Base-by-base conservation (phyloP, 495 filamentous ascomycete species). In the Penicillium samsonianum region DNA sequence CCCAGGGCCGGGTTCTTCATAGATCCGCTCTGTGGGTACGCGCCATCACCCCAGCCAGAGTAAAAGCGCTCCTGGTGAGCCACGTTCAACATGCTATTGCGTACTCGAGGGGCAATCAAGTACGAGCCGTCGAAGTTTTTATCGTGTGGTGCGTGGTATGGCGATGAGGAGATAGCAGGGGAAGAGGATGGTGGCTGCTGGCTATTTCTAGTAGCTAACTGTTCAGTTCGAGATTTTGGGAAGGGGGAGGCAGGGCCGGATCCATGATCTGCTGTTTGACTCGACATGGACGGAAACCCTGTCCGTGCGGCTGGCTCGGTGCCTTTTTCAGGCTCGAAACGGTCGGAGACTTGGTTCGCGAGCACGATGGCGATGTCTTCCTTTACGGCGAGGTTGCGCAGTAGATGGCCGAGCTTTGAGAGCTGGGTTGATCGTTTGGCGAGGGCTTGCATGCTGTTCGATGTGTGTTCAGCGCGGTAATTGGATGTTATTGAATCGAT, bases 311-410 rank as follows among this genome's bases (percentile, higher is more conserved):
- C 5, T 9, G 56, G 30, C 9, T 55, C 53, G 14, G 37, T 35
- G 22, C 45, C 52, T 7, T 73, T 61, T 17, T 61, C 33, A 12
- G 64, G 60, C 12, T 78, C 74, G 63, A 98, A 96, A 7, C 91
- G 83, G 74, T 98, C 94, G 5, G 88, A 87, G n/a, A 98, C 95
- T 69, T 98, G 94, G 65, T 98, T 98, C 10, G 92, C 87, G 1
- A 97, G 87, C 4, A 98, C 92, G 28, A 98, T 80, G 11, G 94
- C 92, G 23, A 96, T 75, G 52, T 86, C 75, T 67, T 94, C 74
- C 44, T 78, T 79, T 31, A 80, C 79, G 1, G 94, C 93, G 2
- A 96, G 73, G 20, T 86, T 82, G 35, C 90, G 85, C 19, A 98
- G 74, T 46, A 87, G 73, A 42, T 85, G 80, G n/a, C 93, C 94